Evolutionary conservation across 306 rosid species (phyloP), one percentile per base, ranked within the genome.

Genomic region (Cucurbita moschata): DNA sequence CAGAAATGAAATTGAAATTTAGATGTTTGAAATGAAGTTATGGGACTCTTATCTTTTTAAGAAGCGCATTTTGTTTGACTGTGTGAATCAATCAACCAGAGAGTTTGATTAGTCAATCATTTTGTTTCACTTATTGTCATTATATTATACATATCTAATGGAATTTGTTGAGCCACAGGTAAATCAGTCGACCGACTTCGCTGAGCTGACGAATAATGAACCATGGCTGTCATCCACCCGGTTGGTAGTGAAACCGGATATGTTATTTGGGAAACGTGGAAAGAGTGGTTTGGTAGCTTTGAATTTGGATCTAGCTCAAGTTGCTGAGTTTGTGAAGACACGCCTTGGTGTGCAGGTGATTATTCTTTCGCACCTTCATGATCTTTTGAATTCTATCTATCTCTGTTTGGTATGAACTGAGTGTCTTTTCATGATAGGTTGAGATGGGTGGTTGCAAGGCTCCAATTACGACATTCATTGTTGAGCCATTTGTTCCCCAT

Each of bases 391-490:
- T 76, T 30, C 23, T 75, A 43, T 46, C 65, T 80, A 23, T 76
- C 52, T 61, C 59, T 60, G 74, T 77, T 75, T 56, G 57, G 44
- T 78, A 40, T 75, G 38, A 73, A 53, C 10, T 72, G n/a, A 74
- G 59, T 39, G 57, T 85, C 71, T 54, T 57, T 77, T 8, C 57
- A 62, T 44, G 52, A 46, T 77, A 90, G 96, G 90, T 88, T 80
- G 97, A 88, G 83, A 88, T 91, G 87, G 97, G 90, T 51, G 97
- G 96, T 50, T 91, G 96, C 85, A 91, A 88, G 86, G 92, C 97
- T 57, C 97, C 97, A 23, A 87, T 91, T 21, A 81, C 90, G 7
- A 85, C 96, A 50, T 91, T 91, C 79, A 88, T 91, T 55, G 90
- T 91, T 59, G 97, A 91, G 72, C 96, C 97, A 7, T 91, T 91